A percentile compares a stretch with the other conserved stretches of the same genome.
phyloP scores from a whole-genome alignment of 2,329 filamentous ascomycete species.

The Myriosclerotinia duriaeana region DNA sequence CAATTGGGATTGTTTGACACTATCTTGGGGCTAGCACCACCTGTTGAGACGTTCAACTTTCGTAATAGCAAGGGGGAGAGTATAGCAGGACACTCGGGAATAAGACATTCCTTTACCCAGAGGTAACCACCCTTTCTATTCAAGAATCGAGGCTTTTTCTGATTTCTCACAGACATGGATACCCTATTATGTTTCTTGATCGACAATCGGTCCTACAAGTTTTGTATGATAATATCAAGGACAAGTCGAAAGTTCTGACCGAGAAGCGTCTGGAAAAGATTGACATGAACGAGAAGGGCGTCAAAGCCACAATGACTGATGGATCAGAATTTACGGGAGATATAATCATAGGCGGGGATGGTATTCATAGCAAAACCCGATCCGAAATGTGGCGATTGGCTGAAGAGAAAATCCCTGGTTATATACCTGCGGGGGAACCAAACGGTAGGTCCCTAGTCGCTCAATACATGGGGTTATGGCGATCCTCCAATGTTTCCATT shows the following conservation, averaged over 20 bases:
- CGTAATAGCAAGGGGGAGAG: conserved; percentile 5
- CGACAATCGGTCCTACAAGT: conserved; percentile 41
- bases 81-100: conserved; percentile 10
- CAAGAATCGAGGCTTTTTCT: background rate
- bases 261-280: conserved; percentile 21
- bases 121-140: conserved; percentile 1
- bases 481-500: background rate
- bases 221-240: conserved; percentile 36
- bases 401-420: conserved; percentile 27
- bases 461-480: background rate
- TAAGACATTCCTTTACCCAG: conserved; percentile 3
- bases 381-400: conserved; percentile 37
- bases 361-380: conserved; percentile 31
- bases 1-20: conserved; percentile 47
- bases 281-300: conserved; percentile 16
- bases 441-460: conserved; percentile 20
- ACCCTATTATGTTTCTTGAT: conserved; percentile 37
- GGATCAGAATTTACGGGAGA: conserved; percentile 21
- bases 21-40: conserved; percentile 14
- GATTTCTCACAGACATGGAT: conserved; percentile 21
- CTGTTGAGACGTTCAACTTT: conserved; percentile 15
- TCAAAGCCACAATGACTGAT: conserved; percentile 21
- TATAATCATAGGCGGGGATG: conserved; percentile 26
- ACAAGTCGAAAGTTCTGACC: conserved; percentile 24
- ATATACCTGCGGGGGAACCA: conserved; percentile 16